Conservation (phyloP, 192 early-diverging fungal species). For the Diversispora epigaea region DNA sequence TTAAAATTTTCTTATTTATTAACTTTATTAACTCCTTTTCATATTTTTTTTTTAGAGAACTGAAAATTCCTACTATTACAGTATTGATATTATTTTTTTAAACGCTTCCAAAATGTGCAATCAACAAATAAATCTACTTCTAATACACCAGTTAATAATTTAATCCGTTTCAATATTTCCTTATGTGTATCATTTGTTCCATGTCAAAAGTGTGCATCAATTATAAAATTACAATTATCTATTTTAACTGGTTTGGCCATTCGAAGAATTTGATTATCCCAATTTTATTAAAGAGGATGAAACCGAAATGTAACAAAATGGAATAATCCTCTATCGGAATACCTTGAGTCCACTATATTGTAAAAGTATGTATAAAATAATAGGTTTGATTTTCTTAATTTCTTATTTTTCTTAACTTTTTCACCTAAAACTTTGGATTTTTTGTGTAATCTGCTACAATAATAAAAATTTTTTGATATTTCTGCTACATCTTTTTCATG, state of each 20-base stretch:
- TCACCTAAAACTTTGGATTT: slow-evolving; percentile 72
- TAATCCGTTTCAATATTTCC: slow-evolving; percentile 52
- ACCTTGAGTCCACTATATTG: slow-evolving; percentile 76
- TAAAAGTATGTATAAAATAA: too few species aligned
- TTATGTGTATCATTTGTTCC: slow-evolving; percentile 45
- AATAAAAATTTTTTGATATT: slow-evolving; percentile 76
- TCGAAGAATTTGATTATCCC: slow-evolving; percentile 61
- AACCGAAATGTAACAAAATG: slow-evolving; percentile 76
- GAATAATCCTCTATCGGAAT: slow-evolving; percentile 90
- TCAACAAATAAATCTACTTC: slow-evolving; percentile 91
- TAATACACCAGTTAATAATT: slow-evolving; percentile 80
- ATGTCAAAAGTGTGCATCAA: slow-evolving; percentile 79
- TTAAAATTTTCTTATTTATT: too few species aligned
- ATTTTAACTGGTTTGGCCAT: slow-evolving; percentile 90
- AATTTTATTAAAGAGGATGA: slow-evolving; percentile 48
- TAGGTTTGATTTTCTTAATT: too few species aligned
- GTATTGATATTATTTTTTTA: too few species aligned
- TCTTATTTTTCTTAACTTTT: slow-evolving; percentile 40
- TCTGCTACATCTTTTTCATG: slow-evolving; percentile 92
- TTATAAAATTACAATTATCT: slow-evolving; percentile 90
- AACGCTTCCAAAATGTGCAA: slow-evolving; percentile 90
- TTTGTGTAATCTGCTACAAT: slow-evolving; percentile 92
- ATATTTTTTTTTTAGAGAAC: too few species aligned
- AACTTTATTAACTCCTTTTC: too few species aligned
- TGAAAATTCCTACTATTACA: too few species aligned